A percentile compares a stretch with the other conserved stretches of the same genome.
phyloP scores from a whole-genome alignment of 176 grass and related monocot species.

The Cenchrus fungigraminus region DNA sequence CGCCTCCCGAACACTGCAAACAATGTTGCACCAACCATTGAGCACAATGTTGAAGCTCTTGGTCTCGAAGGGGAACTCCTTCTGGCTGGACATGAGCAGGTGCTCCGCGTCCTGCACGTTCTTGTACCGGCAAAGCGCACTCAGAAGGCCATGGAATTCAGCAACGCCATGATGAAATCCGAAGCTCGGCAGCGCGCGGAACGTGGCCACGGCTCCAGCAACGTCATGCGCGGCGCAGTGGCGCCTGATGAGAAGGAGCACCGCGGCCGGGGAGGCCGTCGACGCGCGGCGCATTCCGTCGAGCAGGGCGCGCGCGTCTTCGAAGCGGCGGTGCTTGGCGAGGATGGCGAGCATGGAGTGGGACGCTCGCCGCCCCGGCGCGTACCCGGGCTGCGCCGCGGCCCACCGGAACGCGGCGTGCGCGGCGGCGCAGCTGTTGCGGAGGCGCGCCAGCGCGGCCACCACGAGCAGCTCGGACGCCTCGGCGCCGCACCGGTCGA shows the following conservation, averaged over 20 bases:
- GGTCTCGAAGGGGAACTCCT: conserved; percentile 69
- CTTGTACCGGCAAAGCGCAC: conserved; percentile 82
- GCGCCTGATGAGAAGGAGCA: conserved; percentile 60
- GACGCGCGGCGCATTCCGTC: conserved; percentile 69
- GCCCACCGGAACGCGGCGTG: conserved; percentile 86
- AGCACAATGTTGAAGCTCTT: conserved; percentile 94
- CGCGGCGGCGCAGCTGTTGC: conserved; percentile 77
- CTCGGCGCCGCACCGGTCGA: conserved; percentile 59
- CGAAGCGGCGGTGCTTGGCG: conserved; percentile 75
- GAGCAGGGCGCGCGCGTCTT: conserved; percentile 68
- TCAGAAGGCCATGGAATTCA: conserved; percentile 74
- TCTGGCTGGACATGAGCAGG: conserved; percentile 68
- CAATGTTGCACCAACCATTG: conserved; percentile 79
- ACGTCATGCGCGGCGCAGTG: conserved; percentile 72
- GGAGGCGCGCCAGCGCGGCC: conserved; percentile 59
- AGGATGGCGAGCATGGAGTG: conserved; percentile 87
- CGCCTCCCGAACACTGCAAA: conserved; percentile 59
- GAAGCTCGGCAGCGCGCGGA: conserved; percentile 59
- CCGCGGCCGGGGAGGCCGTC: conserved; percentile 52
- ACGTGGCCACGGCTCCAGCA: conserved; percentile 64
- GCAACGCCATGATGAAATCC: conserved; percentile 48
- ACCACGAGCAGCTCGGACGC: conserved; percentile 68
- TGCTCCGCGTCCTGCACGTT: conserved; percentile 80
- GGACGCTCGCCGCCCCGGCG: conserved; percentile 56
- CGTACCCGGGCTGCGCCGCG: conserved; percentile 54